Conservation (phyloP, 306 rosid species). For the Sechiopsis laciniata region DNA sequence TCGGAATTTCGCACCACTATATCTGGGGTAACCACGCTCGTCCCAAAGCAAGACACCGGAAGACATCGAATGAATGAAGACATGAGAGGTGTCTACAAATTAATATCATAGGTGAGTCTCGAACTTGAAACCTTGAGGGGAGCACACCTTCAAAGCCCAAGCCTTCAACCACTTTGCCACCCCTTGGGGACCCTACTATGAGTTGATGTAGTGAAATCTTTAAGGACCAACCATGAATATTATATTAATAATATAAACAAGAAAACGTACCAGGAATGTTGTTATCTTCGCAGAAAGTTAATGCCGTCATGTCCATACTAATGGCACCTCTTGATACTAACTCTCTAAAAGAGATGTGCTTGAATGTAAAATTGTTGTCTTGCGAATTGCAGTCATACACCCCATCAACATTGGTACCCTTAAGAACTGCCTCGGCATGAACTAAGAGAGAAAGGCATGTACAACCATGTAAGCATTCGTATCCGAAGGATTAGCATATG, state of each 20-base stretch:
- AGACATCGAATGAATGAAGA: too few relatives aligned
- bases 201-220: neutral
- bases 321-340: slow-evolving; percentile 38
- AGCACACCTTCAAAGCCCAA: too few relatives aligned
- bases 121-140: too few relatives aligned
- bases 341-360: slow-evolving; percentile 46
- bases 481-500: neutral
- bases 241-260: neutral
- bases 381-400: slow-evolving; percentile 47
- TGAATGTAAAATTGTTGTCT: slow-evolving; percentile 46
- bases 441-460: slow-evolving; percentile 27
- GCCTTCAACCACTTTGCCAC: too few relatives aligned
- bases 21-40: too few relatives aligned
- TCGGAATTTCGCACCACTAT: too few relatives aligned
- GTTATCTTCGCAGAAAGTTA: slow-evolving; percentile 46
- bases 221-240: neutral
- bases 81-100: too few relatives aligned
- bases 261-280: slow-evolving; percentile 35
- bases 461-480: slow-evolving; percentile 15
- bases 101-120: too few relatives aligned
- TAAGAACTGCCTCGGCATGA: slow-evolving; percentile 48
- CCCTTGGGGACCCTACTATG: too few relatives aligned
- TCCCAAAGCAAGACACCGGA: too few relatives aligned
- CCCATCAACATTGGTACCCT: slow-evolving; percentile 49
- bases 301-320: slow-evolving; percentile 41